Evolutionary conservation across 2,329 filamentous ascomycete genomes (phyloP).

Genomic region (Phaeoacremonium minimum): DNA sequence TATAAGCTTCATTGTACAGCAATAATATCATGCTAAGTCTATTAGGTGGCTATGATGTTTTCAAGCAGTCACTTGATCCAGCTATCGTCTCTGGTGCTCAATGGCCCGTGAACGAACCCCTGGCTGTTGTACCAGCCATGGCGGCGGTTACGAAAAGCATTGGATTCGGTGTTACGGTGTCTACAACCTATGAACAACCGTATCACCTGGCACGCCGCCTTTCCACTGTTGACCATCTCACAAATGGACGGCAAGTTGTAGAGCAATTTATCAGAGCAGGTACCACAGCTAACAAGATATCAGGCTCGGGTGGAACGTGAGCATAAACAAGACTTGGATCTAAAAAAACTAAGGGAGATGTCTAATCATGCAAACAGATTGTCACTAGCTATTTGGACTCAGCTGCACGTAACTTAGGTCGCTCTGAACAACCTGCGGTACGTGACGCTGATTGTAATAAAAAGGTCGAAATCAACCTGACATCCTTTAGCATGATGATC

Average conservation of each 20-base stretch:
- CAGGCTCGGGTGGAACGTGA: slow-evolving; percentile 42
- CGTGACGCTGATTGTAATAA: too few species aligned
- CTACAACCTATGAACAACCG: slow-evolving; percentile 66
- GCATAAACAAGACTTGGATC: slow-evolving; percentile 7
- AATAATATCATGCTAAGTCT: too few species aligned
- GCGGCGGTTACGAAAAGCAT: slow-evolving; percentile 62
- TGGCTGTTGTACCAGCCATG: slow-evolving; percentile 61
- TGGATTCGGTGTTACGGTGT: slow-evolving; percentile 64
- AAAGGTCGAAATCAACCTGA: too few species aligned
- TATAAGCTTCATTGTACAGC: too few species aligned
- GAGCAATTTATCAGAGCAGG: slow-evolving; percentile 9
- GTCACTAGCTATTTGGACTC: slow-evolving; percentile 67
- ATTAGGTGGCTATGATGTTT: slow-evolving; percentile 65
- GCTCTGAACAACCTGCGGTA: slow-evolving; percentile 43
- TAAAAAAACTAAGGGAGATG: neutral
- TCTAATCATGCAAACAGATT: too few species aligned
- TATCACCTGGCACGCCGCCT: slow-evolving; percentile 63
- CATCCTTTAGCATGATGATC: slow-evolving; percentile 57
- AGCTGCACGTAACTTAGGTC: slow-evolving; percentile 59
- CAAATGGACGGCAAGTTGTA: slow-evolving; percentile 43
- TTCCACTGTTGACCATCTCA: slow-evolving; percentile 63
- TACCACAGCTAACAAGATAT: neutral
- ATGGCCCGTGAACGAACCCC: slow-evolving; percentile 68
- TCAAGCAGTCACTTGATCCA: slow-evolving; percentile 54
- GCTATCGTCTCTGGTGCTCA: slow-evolving; percentile 60